phyloP scores from a whole-genome alignment of 2,329 filamentous ascomycete species.

The Parastagonospora nodorum region DNA sequence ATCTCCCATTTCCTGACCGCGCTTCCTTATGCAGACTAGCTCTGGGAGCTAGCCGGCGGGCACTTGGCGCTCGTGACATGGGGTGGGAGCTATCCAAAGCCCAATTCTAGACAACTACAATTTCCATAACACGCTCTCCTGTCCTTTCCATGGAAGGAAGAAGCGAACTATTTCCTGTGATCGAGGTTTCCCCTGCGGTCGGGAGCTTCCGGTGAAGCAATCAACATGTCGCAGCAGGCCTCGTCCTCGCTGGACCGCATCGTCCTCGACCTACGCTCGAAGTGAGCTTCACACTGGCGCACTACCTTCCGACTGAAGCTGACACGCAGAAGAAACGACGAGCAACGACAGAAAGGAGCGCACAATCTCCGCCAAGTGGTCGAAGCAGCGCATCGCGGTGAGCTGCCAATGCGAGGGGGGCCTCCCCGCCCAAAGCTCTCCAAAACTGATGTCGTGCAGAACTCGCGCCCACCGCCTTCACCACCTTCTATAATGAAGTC shows the following conservation, averaged over 20 bases:
- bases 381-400: slow-evolving; percentile 54
- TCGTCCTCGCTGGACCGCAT: slow-evolving; percentile 56
- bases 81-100: slow-evolving; percentile 14
- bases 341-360: slow-evolving; percentile 51
- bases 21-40: too few relatives aligned
- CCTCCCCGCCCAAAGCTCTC: slow-evolving; percentile 14
- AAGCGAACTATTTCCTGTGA: slow-evolving; percentile 23
- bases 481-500: slow-evolving; percentile 69
- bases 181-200: slow-evolving; percentile 30
- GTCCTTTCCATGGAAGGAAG: slow-evolving; percentile 42
- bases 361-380: slow-evolving; percentile 50
- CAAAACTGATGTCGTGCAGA: slow-evolving; percentile 58
- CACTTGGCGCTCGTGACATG: slow-evolving; percentile 27
- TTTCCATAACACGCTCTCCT: slow-evolving; percentile 12
- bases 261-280: slow-evolving; percentile 63
- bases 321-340: slow-evolving; percentile 48
- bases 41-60: too few relatives aligned
- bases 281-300: slow-evolving; percentile 42
- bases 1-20: too few relatives aligned
- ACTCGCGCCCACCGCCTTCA: slow-evolving; percentile 79
- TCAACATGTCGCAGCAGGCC: slow-evolving; percentile 45
- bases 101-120: slow-evolving; percentile 15
- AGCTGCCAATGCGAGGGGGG: slow-evolving; percentile 16
- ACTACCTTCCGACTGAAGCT: slow-evolving; percentile 6
- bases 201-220: slow-evolving; percentile 44